Conservation (phyloP, 805 yeast species). For the Yarrowia bubula region DNA sequence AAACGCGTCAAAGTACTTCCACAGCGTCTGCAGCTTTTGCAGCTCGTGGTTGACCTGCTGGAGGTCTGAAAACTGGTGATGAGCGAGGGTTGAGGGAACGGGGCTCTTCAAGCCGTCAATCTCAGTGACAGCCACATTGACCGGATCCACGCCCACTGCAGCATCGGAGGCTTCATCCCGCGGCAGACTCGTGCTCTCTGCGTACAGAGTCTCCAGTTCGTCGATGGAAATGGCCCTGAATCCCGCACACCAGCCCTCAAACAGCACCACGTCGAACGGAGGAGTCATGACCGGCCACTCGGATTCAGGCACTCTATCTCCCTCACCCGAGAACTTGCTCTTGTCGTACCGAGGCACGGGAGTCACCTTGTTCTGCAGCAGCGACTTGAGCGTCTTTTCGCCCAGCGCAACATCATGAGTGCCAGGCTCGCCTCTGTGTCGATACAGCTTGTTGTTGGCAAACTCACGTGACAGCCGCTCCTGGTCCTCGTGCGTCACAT, state of each 20-base stretch:
- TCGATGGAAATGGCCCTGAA: conserved; percentile 47
- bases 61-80: conserved; percentile 38
- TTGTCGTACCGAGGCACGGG: conserved; percentile 75
- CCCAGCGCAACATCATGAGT: conserved; percentile 72
- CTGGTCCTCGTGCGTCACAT: conserved; percentile 67
- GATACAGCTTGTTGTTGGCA: conserved; percentile 53
- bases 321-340: conserved; percentile 65
- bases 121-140: neutral
- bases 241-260: conserved; percentile 97
- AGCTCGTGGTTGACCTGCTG: conserved; percentile 53
- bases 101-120: conserved; percentile 30
- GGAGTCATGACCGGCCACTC: conserved; percentile 43
- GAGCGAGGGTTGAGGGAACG: conserved; percentile 32
- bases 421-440: conserved; percentile 89
- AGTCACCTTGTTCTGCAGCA: conserved; percentile 38
- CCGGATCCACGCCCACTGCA: conserved; percentile 17
- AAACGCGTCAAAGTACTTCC: conserved; percentile 60
- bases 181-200: conserved; percentile 29
- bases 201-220: conserved; percentile 39
- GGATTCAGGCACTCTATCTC: conserved; percentile 58
- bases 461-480: conserved; percentile 42
- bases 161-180: neutral
- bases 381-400: conserved; percentile 40
- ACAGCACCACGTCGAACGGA: conserved; percentile 61
- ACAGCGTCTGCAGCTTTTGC: conserved; percentile 48